Base-by-base conservation (phyloP, 306 rosid species). In the Acacia melanoxylon region DNA sequence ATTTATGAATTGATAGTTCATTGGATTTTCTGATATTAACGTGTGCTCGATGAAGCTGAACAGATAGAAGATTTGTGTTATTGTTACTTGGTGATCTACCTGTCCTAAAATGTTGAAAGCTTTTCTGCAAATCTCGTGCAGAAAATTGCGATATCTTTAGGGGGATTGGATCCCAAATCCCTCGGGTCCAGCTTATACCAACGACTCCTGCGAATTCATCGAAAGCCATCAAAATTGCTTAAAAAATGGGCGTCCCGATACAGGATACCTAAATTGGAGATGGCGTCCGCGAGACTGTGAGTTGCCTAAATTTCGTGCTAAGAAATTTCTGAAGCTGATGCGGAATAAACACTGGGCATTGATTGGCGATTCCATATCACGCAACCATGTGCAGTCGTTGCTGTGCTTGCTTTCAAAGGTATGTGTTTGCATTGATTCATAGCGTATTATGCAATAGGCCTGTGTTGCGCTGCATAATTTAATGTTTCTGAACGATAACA, bases 301-400 rank as follows among this genome's bases (percentile, higher is more conserved):
- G 33, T 82, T 96, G 52, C 94, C 93, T 5, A 78, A 44, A 74
- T 89, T 96, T 62, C 87, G 92, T 83, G 87, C 98, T 0, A 63
- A 59, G 52, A 89, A 85, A 77, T 93, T 96, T 85, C 98, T 96
- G 29, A 81, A 82, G 56, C 78, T 31, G 78, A 93, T 93, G 99
- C 90, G 97, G 81, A 75, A 87, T 79, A 96, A 93, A 84, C 67
- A 77, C 20, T 96, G 94, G 99, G 99, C 92, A 41, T 80, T 96
- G 79, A 89, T 96, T 24, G 99, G 99, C 11, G 99, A 96, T 88
- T 96, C 99, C 1, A 96, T 96, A 67, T 83, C 93, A 37, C 98
- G 99, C 48, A 96, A 96, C 87, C 99, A 96, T 83, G 97, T 93
- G 22, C 99, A 96, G 69, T 96, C 99, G 0, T 62, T 93, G 85